phyloP scores from a whole-genome alignment of 169 alveolate species.

The Eimeria sp. region DNA sequence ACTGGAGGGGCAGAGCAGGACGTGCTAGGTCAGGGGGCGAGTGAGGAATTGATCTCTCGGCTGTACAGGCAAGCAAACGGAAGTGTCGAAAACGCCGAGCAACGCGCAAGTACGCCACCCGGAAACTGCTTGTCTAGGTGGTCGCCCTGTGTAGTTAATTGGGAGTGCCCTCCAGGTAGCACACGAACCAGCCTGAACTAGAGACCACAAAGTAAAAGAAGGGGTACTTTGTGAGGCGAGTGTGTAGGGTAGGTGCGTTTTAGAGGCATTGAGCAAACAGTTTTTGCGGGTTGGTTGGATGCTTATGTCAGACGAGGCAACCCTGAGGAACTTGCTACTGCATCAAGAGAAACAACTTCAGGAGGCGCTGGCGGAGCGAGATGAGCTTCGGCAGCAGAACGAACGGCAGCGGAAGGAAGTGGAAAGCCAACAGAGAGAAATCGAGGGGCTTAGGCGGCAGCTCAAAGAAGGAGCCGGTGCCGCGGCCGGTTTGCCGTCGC shows the following conservation, averaged over 20 bases:
- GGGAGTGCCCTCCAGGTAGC: neutral
- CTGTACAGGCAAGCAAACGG: constrained; percentile 45
- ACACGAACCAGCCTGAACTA: neutral
- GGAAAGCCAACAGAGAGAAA: constrained; percentile 41
- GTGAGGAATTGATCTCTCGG: constrained; percentile 53
- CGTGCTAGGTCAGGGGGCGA: constrained; percentile 4
- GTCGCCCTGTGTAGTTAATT: neutral
- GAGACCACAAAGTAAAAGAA: no score
- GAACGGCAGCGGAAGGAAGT: constrained; percentile 36
- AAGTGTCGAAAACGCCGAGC: neutral
- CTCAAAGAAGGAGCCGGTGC: neutral
- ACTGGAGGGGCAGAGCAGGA: constrained; percentile 50
- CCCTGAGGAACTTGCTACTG: constrained; percentile 65
- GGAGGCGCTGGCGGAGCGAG: constrained; percentile 70
- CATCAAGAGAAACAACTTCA: constrained; percentile 74
- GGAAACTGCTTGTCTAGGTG: neutral
- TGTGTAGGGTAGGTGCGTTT: neutral
- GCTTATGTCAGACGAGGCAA: constrained; percentile 26
- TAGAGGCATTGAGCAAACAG: neutral
- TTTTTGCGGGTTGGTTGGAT: neutral
- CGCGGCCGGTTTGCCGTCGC: neutral
- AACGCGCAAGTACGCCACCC: constrained; percentile 42
- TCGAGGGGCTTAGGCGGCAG: constrained; percentile 7
- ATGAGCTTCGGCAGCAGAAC: constrained; percentile 10
- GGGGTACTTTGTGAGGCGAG: neutral